Evolutionary conservation across 176 grass and related monocot genomes (phyloP).

Genomic region (Oryza glaberrima): DNA sequence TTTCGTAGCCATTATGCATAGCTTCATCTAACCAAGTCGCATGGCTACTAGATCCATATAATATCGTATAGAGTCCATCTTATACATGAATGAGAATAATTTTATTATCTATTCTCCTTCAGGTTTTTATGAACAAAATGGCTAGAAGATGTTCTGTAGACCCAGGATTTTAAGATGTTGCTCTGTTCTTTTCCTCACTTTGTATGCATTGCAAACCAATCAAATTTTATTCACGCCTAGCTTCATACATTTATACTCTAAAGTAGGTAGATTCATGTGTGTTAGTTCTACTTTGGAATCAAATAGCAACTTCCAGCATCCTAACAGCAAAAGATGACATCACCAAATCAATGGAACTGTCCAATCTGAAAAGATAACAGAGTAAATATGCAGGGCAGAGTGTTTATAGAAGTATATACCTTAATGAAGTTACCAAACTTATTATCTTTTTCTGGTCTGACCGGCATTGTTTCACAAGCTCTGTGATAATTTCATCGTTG

Average conservation of each 20-base stretch:
- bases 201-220: background rate
- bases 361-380: background rate
- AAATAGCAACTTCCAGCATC: background rate
- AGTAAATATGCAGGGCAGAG: constrained; percentile 19
- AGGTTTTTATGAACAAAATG: background rate
- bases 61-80: background rate
- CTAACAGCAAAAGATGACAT: background rate
- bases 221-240: background rate
- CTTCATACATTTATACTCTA: background rate
- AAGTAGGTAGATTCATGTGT: background rate
- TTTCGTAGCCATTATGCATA: background rate
- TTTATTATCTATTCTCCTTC: background rate
- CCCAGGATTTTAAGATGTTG: background rate
- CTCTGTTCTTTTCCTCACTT: background rate
- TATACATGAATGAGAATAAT: background rate
- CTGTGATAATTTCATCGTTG: constrained; percentile 79
- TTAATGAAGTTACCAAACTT: constrained; percentile 59
- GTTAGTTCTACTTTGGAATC: background rate
- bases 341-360: background rate
- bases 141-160: background rate
- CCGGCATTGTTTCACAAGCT: constrained; percentile 71
- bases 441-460: constrained; percentile 74
- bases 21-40: background rate
- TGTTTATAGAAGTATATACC: constrained; percentile 47
- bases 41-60: background rate